Evolutionary conservation across 441 rosid genomes (phyloP).

Genomic region (Adansonia rubrostipa): DNA sequence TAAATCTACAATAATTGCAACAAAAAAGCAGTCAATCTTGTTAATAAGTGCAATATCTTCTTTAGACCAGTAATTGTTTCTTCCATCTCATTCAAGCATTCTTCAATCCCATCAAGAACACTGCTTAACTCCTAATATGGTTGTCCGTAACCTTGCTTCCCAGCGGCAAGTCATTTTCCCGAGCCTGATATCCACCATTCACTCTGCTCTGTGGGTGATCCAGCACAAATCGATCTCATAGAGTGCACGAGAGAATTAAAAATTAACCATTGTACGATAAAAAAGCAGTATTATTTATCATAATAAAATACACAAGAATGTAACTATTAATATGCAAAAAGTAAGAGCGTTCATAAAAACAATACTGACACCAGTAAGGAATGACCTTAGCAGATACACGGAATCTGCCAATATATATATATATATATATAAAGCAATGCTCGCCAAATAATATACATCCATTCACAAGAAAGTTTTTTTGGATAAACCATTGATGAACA

Average conservation of each 20-base stretch:
- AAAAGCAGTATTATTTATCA: not conserved
- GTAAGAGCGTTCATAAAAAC: not conserved
- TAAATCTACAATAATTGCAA: constrained; percentile 11
- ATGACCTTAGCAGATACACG: too few relatives aligned
- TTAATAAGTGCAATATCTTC: constrained; percentile 11
- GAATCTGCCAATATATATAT: too few relatives aligned
- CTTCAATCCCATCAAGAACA: constrained; percentile 14
- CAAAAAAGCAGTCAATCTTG: constrained; percentile 18
- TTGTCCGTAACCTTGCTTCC: constrained; percentile 6
- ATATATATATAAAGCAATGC: not conserved
- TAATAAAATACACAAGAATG: not conserved
- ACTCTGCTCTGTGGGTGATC: not conserved
- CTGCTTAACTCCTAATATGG: not conserved
- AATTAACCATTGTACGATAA: not conserved
- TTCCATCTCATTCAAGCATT: constrained; percentile 25
- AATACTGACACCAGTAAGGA: not conserved
- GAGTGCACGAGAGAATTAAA: not conserved
- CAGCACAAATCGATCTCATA: not conserved
- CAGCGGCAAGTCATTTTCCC: not conserved
- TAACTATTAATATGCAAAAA: not conserved
- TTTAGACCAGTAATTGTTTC: not conserved
- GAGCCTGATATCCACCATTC: not conserved
- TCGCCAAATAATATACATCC: not conserved
- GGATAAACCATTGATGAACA: too few relatives aligned
- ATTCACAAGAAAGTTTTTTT: too few relatives aligned